Evolutionary conservation across 2,329 filamentous ascomycete genomes (phyloP).

Genomic region (Stagonosporopsis rhizophila): DNA sequence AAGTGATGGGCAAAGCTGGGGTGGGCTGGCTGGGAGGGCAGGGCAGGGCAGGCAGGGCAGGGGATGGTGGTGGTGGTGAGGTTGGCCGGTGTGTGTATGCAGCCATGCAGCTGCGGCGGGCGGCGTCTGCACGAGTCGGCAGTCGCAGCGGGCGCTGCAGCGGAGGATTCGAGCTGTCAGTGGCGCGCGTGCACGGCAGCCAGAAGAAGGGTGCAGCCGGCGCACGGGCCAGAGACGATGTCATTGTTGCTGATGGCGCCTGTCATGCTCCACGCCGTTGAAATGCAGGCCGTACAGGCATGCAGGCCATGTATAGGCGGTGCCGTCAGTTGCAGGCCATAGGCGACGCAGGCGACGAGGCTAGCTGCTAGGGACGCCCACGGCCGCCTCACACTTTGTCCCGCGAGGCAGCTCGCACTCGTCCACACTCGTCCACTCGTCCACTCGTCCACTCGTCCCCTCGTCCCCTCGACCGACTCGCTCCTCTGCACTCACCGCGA

Average conservation of each 20-base stretch:
- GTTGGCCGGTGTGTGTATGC: background rate
- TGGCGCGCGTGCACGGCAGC: constrained; percentile 2
- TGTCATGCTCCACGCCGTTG: constrained; percentile 9
- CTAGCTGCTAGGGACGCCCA: no score
- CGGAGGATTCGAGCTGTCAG: background rate
- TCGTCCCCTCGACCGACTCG: no score
- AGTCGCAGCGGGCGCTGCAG: no score
- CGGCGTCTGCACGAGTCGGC: background rate
- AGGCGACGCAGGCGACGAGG: constrained; percentile 1
- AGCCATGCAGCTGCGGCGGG: no score
- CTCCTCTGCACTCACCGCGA: constrained; percentile 10
- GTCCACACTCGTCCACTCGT: no score
- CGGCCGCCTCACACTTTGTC: no score
- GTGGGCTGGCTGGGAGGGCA: background rate
- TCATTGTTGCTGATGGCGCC: constrained; percentile 4
- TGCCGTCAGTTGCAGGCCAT: no score
- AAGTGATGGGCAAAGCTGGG: background rate
- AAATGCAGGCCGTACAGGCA: background rate
- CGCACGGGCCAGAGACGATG: background rate
- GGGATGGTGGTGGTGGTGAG: background rate
- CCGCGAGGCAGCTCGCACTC: no score
- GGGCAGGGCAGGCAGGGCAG: no score
- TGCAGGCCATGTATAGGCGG: no score
- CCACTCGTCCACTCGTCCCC: no score
- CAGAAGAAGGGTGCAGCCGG: background rate